A percentile compares a stretch with the other conserved stretches of the same genome.
phyloP scores from a whole-genome alignment of 306 rosid species.

The Cercis canadensis region DNA sequence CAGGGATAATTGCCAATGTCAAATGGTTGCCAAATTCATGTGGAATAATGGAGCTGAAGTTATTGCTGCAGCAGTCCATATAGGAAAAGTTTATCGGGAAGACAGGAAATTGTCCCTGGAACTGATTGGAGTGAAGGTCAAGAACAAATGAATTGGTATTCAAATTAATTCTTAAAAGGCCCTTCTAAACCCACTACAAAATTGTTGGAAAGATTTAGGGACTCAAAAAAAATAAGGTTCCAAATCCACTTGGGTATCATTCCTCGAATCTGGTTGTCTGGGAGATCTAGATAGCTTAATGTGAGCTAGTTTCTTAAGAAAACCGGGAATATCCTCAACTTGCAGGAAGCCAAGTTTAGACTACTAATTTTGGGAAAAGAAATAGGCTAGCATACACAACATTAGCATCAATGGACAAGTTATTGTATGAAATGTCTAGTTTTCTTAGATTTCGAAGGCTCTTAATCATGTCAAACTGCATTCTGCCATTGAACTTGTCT shows the following conservation, averaged over 20 bases:
- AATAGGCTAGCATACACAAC: not conserved
- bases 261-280: constrained; percentile 51
- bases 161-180: constrained; percentile 25
- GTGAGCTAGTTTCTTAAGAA: constrained; percentile 47
- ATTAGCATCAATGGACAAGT: constrained; percentile 27
- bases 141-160: not conserved
- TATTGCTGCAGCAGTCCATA: constrained; percentile 54
- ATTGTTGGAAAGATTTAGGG: constrained; percentile 69
- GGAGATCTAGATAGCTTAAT: constrained; percentile 49
- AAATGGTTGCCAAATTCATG: constrained; percentile 17
- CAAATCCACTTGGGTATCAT: constrained; percentile 67
- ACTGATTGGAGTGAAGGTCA: constrained; percentile 55
- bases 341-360: constrained; percentile 54
- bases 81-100: not conserved
- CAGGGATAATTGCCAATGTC: constrained; percentile 14
- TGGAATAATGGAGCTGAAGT: constrained; percentile 40
- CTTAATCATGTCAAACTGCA: constrained; percentile 20
- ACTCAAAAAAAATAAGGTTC: constrained; percentile 23
- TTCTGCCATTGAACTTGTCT: constrained; percentile 54
- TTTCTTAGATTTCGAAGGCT: constrained; percentile 42
- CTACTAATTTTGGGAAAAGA: constrained; percentile 31
- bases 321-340: constrained; percentile 43
- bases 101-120: constrained; percentile 42
- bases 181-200: constrained; percentile 37
- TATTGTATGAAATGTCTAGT: constrained; percentile 68